These are phyloP conservation scores for Aspergillus bertholletiae DNA, from an alignment of 495 filamentous ascomycete genomes.

Conservation along the genomic window DNA sequence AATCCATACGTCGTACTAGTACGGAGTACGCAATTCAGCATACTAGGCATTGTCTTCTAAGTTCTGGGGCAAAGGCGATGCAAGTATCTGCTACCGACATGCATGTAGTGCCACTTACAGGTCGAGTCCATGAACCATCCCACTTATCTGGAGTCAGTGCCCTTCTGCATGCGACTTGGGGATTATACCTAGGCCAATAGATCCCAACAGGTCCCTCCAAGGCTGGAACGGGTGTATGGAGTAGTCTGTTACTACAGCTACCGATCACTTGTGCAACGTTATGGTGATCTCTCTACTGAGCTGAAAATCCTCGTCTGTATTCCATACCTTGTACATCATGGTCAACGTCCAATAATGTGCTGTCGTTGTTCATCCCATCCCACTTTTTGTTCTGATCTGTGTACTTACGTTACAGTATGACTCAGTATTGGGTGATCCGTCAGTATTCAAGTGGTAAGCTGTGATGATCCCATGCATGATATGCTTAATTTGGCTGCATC, in stretches of 20 bases:
- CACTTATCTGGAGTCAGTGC: background rate
- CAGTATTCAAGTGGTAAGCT: background rate
- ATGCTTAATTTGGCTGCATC: slow-evolving; percentile 5
- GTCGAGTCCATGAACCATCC: background rate
- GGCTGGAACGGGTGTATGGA: background rate
- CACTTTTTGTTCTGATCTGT: background rate
- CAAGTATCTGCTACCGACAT: background rate
- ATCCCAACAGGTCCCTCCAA: background rate
- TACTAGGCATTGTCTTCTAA: background rate
- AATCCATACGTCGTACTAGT: background rate
- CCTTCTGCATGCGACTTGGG: background rate
- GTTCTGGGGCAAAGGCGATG: background rate
- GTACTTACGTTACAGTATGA: background rate
- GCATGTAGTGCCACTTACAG: background rate
- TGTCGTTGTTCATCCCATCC: background rate
- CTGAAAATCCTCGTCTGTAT: background rate
- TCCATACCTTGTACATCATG: background rate
- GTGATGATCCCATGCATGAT: background rate
- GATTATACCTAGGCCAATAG: background rate
- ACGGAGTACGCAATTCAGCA: background rate
- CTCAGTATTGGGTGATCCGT: background rate
- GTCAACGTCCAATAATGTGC: background rate
- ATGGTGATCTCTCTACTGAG: background rate
- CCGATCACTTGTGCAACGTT: background rate
- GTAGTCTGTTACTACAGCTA: background rate